These are phyloP conservation scores for Globisporangium camurandrum DNA, from an alignment of 352 stramenopile species.

Conservation along the genomic window DNA sequence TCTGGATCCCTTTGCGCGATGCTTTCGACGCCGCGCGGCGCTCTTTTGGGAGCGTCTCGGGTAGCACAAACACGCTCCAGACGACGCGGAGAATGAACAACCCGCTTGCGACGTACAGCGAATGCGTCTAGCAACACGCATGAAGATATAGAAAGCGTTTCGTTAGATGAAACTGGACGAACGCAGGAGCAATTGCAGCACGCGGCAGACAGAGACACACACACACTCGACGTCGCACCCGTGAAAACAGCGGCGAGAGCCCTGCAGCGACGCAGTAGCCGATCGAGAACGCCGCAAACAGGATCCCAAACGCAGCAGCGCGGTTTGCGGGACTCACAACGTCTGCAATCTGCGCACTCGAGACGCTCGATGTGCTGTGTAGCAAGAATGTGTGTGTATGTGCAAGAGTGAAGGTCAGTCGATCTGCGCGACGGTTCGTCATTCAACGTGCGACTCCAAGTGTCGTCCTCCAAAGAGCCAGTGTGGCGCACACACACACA, in stretches of 20 bases:
- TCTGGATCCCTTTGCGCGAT: slow-evolving; percentile 20
- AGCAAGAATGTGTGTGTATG: not conserved
- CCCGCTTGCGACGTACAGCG: slow-evolving; percentile 32
- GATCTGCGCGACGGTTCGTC: too few species aligned
- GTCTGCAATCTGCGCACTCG: slow-evolving; percentile 53
- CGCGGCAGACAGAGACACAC: not conserved
- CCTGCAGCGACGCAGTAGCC: slow-evolving; percentile 52
- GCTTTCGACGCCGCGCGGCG: slow-evolving; percentile 19
- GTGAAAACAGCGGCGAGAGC: slow-evolving; percentile 40
- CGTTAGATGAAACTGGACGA: too few species aligned
- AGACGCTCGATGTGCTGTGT: slow-evolving; percentile 41
- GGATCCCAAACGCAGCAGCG: slow-evolving; percentile 43
- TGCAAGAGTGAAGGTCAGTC: not conserved
- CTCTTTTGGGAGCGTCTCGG: slow-evolving; percentile 46
- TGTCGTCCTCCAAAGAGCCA: too few species aligned
- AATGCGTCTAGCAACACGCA: slow-evolving; percentile 21
- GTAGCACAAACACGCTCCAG: slow-evolving; percentile 44
- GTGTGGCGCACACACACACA: too few species aligned
- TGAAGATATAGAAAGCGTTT: too few species aligned
- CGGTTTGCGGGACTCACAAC: slow-evolving; percentile 44
- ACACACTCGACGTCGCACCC: slow-evolving; percentile 15
- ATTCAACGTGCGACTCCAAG: too few species aligned
- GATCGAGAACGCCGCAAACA: slow-evolving; percentile 45
- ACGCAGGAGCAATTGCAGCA: too few species aligned
- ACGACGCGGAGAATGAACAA: slow-evolving; percentile 48